Base-by-base conservation (phyloP, 805 yeast genomes). In the Candida taoyuanica region DNA sequence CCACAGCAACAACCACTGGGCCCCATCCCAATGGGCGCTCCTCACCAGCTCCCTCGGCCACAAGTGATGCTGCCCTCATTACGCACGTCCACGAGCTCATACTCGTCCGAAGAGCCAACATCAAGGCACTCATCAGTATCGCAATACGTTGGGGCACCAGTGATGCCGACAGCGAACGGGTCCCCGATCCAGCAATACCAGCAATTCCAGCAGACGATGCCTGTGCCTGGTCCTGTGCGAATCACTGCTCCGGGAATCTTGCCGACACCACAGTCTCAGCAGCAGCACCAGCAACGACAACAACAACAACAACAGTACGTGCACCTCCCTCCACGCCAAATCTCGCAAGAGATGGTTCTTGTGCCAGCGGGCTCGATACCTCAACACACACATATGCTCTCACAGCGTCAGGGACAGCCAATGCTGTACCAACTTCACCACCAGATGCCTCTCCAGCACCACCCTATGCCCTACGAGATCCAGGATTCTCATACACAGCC, bases 401-500 rank as follows among this genome's bases (percentile, higher is more conserved):
- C 33, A 14, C 33, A 5, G 13, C 40, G 21, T n/a, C n/a, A n/a
- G n/a, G n/a, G n/a, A 28, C 38, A 13, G 5, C 42, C 19, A 2
- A 39, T 29, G 15, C 17, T 21, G 31, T 7, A 14, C 8, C 18
- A 28, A 6, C 17, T 7, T 7, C 18, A n/a, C 11, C n/a, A 21
- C 25, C 7, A 8, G 20, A 27, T 33, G 12, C 34, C 24, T 12
- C 12, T 16, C 7, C 15, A 18, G 25, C 25, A 17, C 13, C 33
- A 15, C 26, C 26, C 6, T 15, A 3, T 15, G 14, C 23, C 35
- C 11, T 36, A 25, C 19, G 31, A 27, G 8, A 6, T 31, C 35
- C 29, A 17, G 21, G 34, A 33, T n/a, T 4, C 21, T 6, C 30
- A 36, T 6, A 9, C 28, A 11, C 40, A 16, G 26, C 52, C 52